Conservation (phyloP, 345 rosid genomes). For the Ailanthus altissimus region DNA sequence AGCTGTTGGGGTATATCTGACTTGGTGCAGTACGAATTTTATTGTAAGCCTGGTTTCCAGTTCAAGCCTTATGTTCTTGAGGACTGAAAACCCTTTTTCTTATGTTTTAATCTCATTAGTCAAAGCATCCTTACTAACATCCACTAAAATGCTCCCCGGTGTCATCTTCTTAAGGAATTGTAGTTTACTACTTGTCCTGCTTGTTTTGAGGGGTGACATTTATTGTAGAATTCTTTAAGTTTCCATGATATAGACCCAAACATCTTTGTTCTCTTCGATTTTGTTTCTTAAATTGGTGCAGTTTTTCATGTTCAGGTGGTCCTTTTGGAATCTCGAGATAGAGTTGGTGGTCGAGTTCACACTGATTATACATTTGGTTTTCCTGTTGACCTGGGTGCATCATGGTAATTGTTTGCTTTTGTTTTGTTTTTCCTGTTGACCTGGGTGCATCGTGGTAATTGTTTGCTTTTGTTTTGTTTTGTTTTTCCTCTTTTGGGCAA, state of each 20-base stretch:
- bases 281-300: conserved; percentile 7
- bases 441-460: conserved; percentile 94
- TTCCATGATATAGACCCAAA: not conserved
- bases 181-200: not conserved
- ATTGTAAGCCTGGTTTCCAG: not conserved
- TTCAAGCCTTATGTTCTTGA: not conserved
- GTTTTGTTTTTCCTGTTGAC: conserved; percentile 93
- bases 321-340: conserved; percentile 81
- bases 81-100: not conserved
- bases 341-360: conserved; percentile 84
- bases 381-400: conserved; percentile 97
- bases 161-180: not conserved
- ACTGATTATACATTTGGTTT: conserved; percentile 87
- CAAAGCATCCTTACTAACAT: not conserved
- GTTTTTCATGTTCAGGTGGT: conserved; percentile 50
- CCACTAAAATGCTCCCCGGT: not conserved
- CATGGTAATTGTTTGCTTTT: conserved; percentile 74
- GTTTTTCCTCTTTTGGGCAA: too few relatives aligned
- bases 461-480: too few relatives aligned
- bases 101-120: not conserved
- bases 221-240: not conserved
- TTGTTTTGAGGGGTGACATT: not conserved
- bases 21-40: not conserved
- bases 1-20: not conserved
- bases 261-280: not conserved